Conservation (phyloP, 1,284 basidiomycete species). For the Peniophora sp. region DNA sequence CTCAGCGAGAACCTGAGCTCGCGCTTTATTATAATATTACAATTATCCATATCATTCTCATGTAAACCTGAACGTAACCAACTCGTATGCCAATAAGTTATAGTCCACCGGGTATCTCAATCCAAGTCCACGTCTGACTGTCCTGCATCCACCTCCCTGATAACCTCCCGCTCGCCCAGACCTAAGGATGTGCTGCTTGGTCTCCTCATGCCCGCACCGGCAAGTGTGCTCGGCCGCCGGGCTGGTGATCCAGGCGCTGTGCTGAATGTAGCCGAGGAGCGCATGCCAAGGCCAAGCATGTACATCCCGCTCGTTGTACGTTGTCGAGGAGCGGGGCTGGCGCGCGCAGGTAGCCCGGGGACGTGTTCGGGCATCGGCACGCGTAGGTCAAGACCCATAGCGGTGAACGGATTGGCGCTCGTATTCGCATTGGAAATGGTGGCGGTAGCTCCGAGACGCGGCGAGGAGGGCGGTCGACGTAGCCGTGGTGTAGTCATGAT, state of each 20-base stretch:
- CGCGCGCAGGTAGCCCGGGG: constrained; percentile 7
- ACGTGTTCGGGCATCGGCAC: constrained; percentile 50
- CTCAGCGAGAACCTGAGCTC: no score
- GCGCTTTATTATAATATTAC: no score
- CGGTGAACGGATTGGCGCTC: constrained; percentile 34
- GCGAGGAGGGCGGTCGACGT: constrained; percentile 37
- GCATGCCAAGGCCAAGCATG: constrained; percentile 46
- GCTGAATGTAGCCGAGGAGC: constrained; percentile 20
- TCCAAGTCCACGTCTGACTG: no score
- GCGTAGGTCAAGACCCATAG: constrained; percentile 37
- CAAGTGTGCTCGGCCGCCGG: not conserved
- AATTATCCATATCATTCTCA: no score
- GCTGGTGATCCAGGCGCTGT: not conserved
- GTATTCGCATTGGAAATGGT: constrained; percentile 4
- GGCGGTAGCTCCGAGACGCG: not conserved
- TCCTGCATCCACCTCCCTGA: no score
- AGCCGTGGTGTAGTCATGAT: constrained; percentile 58
- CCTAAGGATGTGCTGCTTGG: no score
- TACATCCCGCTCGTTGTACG: constrained; percentile 55
- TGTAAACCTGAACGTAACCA: no score
- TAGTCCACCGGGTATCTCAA: no score
- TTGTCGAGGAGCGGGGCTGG: constrained; percentile 22
- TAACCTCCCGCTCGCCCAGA: no score
- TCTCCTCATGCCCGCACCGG: no score
- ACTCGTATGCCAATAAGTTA: no score